Percentiles rank a stretch among this genome's conserved stretches.
phyloP scores from a whole-genome alignment of 805 yeast species.

The Saccharomycopsis amapae region DNA sequence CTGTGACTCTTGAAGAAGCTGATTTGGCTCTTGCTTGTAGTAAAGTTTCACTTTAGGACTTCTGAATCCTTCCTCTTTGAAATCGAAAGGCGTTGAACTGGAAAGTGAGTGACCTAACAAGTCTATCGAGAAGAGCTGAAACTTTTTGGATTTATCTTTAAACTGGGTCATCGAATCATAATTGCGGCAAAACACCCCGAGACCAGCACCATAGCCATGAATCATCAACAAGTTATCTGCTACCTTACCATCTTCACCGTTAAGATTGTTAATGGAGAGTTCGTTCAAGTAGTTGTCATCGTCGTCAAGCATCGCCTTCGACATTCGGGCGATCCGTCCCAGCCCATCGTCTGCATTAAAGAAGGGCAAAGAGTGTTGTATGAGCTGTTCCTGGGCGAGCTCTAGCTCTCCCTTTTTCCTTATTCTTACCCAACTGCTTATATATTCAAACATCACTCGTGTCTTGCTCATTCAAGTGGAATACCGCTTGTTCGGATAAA shows the following conservation, averaged over 20 bases:
- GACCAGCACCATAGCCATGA: constrained; percentile 93
- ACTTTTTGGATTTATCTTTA: constrained; percentile 29
- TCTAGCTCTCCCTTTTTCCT: background rate
- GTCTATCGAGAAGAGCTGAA: constrained; percentile 57
- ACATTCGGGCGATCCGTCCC: background rate
- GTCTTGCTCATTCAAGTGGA: no score
- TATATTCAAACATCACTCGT: no score
- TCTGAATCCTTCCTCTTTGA: constrained; percentile 34
- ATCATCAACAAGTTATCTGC: constrained; percentile 47
- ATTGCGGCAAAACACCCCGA: constrained; percentile 73
- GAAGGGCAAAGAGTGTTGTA: background rate
- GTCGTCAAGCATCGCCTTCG: background rate
- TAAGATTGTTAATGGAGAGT: background rate
- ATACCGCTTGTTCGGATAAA: no score
- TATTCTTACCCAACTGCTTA: no score
- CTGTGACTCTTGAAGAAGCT: constrained; percentile 5
- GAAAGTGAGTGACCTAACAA: constrained; percentile 68
- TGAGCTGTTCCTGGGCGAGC: background rate
- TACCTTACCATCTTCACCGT: background rate
- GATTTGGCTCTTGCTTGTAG: background rate
- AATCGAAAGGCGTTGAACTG: constrained; percentile 23
- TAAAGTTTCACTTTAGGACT: constrained; percentile 30
- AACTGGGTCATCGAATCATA: constrained; percentile 45
- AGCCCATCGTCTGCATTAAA: background rate
- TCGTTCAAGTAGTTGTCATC: background rate